Percentiles rank a stretch among this genome's conserved stretches.
Evolutionary conservation across 1,284 basidiomycete species (phyloP).

Genomic region (Naganishia sp.): DNA sequence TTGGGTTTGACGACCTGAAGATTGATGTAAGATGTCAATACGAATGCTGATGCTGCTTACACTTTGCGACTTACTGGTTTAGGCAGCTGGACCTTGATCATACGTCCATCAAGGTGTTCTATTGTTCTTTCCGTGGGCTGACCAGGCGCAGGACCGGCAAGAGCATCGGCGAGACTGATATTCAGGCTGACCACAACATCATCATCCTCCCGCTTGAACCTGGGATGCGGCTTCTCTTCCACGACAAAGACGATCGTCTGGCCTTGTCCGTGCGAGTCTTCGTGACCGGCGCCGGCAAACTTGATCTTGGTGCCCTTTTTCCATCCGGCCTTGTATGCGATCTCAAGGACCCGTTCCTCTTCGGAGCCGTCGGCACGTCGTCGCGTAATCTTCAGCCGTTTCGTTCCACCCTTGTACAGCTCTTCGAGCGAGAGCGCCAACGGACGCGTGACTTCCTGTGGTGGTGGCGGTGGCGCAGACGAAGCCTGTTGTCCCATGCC

Average conservation of each 20-base stretch:
- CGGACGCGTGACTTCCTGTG: constrained; percentile 74
- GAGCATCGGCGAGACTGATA: constrained; percentile 78
- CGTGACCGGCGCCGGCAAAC: constrained; percentile 84
- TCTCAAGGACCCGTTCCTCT: constrained; percentile 89
- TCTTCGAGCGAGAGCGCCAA: constrained; percentile 87
- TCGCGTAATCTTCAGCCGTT: constrained; percentile 85
- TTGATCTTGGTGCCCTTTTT: constrained; percentile 82
- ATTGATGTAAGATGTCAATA: neutral
- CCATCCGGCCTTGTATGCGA: constrained; percentile 73
- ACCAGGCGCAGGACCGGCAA: constrained; percentile 58
- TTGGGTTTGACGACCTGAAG: constrained; percentile 74
- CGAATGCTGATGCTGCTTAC: neutral
- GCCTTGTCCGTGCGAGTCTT: constrained; percentile 68
- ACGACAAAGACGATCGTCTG: constrained; percentile 82
- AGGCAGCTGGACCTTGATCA: constrained; percentile 69
- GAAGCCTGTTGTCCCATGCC: constrained; percentile 35
- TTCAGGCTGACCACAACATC: constrained; percentile 67
- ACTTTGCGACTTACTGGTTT: constrained; percentile 46
- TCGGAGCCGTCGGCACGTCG: constrained; percentile 68
- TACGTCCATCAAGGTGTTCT: constrained; percentile 74
- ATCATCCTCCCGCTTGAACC: constrained; percentile 75
- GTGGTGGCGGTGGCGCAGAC: constrained; percentile 53
- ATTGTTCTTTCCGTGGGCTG: constrained; percentile 58
- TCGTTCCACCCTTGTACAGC: constrained; percentile 83
- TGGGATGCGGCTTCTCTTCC: constrained; percentile 81